Evolutionary conservation across 1,139 yeast species (phyloP).

Genomic region (Nakaseomyces kungkrabaensis): DNA sequence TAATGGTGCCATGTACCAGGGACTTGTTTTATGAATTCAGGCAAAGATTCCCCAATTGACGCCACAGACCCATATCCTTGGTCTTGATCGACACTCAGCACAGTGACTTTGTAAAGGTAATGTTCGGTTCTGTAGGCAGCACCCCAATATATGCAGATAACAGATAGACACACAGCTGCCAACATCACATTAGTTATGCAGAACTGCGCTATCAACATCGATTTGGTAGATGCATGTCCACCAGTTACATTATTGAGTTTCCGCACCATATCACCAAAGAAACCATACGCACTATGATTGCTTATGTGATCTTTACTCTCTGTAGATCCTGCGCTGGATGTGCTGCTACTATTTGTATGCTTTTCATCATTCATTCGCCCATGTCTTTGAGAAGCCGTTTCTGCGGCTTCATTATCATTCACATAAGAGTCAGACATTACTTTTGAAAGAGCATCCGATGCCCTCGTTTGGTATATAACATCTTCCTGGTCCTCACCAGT

Average conservation of each 20-base stretch:
- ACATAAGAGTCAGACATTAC: neutral
- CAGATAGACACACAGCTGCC: slow-evolving; percentile 7
- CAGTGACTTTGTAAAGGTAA: slow-evolving; percentile 9
- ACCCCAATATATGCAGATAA: slow-evolving; percentile 11
- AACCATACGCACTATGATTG: neutral
- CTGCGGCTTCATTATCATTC: neutral
- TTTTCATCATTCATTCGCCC: neutral
- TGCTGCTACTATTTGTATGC: too few relatives aligned
- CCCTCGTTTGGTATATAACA: neutral
- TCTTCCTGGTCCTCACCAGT: neutral
- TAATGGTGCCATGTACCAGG: slow-evolving; percentile 27
- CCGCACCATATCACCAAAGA: neutral
- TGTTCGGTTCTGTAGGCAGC: slow-evolving; percentile 7
- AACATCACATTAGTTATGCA: slow-evolving; percentile 5
- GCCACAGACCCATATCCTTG: slow-evolving; percentile 1
- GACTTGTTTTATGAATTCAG: slow-evolving; percentile 8
- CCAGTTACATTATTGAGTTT: neutral
- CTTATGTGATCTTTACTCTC: neutral
- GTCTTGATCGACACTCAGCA: slow-evolving; percentile 11
- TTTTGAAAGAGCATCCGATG: neutral
- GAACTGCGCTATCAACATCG: neutral
- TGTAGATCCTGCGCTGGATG: neutral
- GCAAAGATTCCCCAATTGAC: slow-evolving; percentile 12
- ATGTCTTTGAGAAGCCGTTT: neutral
- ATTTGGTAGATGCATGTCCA: neutral